phyloP scores from a whole-genome alignment of 2,329 filamentous ascomycete species.

The Drechslerella dactyloides region DNA sequence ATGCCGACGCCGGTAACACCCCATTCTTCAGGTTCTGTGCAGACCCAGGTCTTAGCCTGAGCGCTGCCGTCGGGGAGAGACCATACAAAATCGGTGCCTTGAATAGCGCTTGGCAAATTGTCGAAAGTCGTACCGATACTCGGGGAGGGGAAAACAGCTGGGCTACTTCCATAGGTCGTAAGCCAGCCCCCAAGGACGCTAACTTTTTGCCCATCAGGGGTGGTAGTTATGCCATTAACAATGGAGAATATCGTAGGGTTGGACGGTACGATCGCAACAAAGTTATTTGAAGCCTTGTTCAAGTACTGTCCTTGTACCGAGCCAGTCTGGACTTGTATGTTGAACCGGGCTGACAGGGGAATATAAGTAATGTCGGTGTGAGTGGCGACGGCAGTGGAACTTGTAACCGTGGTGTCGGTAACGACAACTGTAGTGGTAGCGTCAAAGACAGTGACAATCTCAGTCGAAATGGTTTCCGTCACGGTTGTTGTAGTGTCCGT shows the following conservation, averaged over 20 bases:
- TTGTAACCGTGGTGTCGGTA: conserved; percentile 5
- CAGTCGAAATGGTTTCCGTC: conserved; percentile 11
- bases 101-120: neutral
- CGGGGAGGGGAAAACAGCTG: conserved; percentile 1
- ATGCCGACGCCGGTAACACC: conserved; percentile 7
- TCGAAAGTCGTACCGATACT: neutral
- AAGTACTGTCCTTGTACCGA: conserved; percentile 3
- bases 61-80: conserved; percentile 1
- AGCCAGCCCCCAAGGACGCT: neutral
- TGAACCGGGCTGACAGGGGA: neutral
- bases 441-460: conserved; percentile 2
- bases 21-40: neutral
- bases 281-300: neutral
- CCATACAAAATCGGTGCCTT: neutral
- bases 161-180: neutral
- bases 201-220: neutral
- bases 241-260: conserved; percentile 10
- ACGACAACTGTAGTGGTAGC: conserved; percentile 5
- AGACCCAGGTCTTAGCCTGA: conserved; percentile 4
- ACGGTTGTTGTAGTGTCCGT: conserved; percentile 13
- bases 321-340: conserved; percentile 5
- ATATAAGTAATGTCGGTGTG: conserved; percentile 10
- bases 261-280: neutral
- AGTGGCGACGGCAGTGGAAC: conserved; percentile 9
- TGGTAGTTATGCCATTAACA: neutral